Evolutionary conservation across 2,329 filamentous ascomycete genomes (phyloP).

Genomic region (Botrytis medusae): DNA sequence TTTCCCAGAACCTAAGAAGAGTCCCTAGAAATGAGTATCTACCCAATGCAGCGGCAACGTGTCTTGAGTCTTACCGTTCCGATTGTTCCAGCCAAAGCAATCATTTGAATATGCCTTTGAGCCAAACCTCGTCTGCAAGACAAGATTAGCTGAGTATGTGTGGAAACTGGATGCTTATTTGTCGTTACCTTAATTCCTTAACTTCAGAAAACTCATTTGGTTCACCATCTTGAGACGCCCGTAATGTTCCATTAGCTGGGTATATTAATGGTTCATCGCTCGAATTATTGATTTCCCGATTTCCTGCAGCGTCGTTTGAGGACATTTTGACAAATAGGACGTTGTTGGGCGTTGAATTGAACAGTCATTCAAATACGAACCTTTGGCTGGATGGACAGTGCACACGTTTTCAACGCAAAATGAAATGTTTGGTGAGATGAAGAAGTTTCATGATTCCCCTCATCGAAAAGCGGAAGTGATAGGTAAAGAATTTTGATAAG

Average conservation of each 20-base stretch:
- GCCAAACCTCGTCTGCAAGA: conserved; percentile 36
- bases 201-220: conserved; percentile 19
- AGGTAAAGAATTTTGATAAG: not conserved
- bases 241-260: not conserved
- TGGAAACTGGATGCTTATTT: not conserved
- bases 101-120: conserved; percentile 46
- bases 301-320: not conserved
- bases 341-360: not conserved
- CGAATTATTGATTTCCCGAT: not conserved
- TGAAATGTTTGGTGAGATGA: too few relatives aligned
- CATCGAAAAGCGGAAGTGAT: not conserved
- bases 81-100: conserved; percentile 46
- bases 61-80: conserved; percentile 38
- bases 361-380: too few relatives aligned
- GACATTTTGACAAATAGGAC: not conserved
- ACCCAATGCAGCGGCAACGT: too few relatives aligned
- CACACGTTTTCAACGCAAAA: not conserved
- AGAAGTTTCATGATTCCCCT: too few relatives aligned
- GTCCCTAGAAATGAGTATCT: conserved; percentile 16
- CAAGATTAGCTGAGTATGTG: not conserved
- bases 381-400: not conserved
- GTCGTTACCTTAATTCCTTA: conserved; percentile 17
- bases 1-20: conserved; percentile 45
- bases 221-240: not conserved
- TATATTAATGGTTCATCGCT: conserved; percentile 10